These are phyloP conservation scores for Auriscalpium vulgare DNA, from an alignment of 768 basidiomycete species.

Conservation along the genomic window DNA sequence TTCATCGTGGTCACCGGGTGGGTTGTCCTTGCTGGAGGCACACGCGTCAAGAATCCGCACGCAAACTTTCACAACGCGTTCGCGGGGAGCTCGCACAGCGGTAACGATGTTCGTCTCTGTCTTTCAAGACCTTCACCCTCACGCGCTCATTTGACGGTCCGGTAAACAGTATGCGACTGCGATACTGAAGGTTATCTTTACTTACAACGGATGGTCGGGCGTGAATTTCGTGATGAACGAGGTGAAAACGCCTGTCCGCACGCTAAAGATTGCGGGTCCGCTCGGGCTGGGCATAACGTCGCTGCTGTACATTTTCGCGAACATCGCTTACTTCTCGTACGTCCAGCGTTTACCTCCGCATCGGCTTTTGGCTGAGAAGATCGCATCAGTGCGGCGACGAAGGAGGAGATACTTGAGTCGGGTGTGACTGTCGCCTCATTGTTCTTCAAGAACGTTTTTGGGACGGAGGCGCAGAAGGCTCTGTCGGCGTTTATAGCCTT, in stretches of 20 bases:
- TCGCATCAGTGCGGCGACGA: conserved; percentile 31
- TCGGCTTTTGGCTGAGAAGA: background rate
- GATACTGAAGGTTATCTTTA: conserved; percentile 47
- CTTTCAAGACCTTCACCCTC: background rate
- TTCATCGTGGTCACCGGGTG: conserved; percentile 53
- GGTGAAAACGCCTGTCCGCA: conserved; percentile 49
- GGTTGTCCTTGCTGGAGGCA: conserved; percentile 52
- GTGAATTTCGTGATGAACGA: conserved; percentile 56
- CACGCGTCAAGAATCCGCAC: conserved; percentile 46
- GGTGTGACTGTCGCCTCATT: conserved; percentile 50
- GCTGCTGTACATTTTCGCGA: conserved; percentile 45
- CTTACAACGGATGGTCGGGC: conserved; percentile 45
- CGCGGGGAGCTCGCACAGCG: conserved; percentile 43
- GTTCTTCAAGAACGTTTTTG: conserved; percentile 55
- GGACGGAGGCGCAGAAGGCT: conserved; percentile 41
- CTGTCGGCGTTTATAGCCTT: conserved; percentile 51
- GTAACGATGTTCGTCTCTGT: conserved; percentile 32
- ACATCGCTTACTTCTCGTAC: conserved; percentile 50
- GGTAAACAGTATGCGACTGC: conserved; percentile 45
- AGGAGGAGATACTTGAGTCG: conserved; percentile 38
- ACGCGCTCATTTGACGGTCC: background rate
- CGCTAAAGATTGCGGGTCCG: conserved; percentile 54
- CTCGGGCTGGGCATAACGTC: conserved; percentile 49
- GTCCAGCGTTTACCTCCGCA: conserved; percentile 2
- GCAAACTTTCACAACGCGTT: conserved; percentile 53